Base-by-base conservation (phyloP, 192 early-diverging fungal species). In the Umbelopsis ramanniana region DNA sequence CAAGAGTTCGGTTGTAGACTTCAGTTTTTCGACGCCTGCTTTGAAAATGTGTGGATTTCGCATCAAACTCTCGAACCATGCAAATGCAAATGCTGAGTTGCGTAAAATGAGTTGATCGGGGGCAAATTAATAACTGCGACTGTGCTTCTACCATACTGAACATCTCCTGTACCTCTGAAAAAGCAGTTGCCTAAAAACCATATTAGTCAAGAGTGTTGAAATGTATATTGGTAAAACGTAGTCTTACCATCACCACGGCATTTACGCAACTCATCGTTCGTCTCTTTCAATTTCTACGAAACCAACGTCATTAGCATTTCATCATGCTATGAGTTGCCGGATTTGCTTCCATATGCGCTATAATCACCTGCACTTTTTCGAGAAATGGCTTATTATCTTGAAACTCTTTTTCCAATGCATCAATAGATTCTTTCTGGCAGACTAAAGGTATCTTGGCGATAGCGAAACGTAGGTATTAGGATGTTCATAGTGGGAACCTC, bases 211-310 rank as follows among this genome's bases (percentile, higher is more conserved):
- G 57, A 12, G 2, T 22, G 48, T 53, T 14, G 15, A 43, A 23
- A 21, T 21, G 4, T 29, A 29, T 38, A 22, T 57, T 10, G 23
- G 46, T 2, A 54, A 17, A 4, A 4, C 1, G 23, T 23, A 3
- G 17, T 4, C 78, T 52, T 78, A 86, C 86, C 88, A 82, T 89
- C 88, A 8, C 88, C 88, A 66, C 88, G 78, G 63, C 85, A 87
- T 46, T 81, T 74, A 50, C 88, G 76, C 71, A 89, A 84, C 60
- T 73, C 76, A 47, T 78, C 70, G 68, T 87, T 82, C 4, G 78
- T 67, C 7, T 76, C 69, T 21, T 71, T 54, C 37, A 89, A 55
- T 55, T 84, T 85, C 86, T 89, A 75, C 52, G 68, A 5, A n/a
- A 15, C 17, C 4, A 47, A 50, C 7, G 9, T n/a, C n/a, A 29